phyloP scores from a whole-genome alignment of 192 early-diverging fungal species.

The Podila clonocystis region DNA sequence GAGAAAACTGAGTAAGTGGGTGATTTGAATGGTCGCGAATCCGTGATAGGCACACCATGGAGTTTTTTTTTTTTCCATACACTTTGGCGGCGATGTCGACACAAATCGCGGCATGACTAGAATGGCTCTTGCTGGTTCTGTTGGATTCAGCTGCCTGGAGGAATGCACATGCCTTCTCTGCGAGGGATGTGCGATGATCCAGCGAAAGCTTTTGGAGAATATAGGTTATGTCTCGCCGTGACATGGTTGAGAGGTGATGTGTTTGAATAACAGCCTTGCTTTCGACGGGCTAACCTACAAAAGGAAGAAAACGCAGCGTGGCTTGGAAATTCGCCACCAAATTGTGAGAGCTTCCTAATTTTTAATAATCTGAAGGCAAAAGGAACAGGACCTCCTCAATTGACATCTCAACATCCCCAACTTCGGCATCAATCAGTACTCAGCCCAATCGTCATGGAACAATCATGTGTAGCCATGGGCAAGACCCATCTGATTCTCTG shows the following conservation, averaged over 20 bases:
- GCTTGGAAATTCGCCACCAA: too few relatives aligned
- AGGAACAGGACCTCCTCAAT: not conserved
- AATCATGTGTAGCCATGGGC: slow-evolving; percentile 12
- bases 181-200: slow-evolving; percentile 42
- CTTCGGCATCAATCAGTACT: not conserved
- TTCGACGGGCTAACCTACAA: not conserved
- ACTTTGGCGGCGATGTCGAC: slow-evolving; percentile 39
- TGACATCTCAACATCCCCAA: not conserved
- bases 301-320: not conserved
- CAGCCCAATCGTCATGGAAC: not conserved
- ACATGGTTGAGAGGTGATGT: slow-evolving; percentile 10
- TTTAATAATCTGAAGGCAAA: too few relatives aligned
- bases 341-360: too few relatives aligned
- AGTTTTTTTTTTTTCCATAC: slow-evolving; percentile 7
- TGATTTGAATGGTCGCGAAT: not conserved
- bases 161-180: slow-evolving; percentile 40
- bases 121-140: slow-evolving; percentile 27
- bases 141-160: slow-evolving; percentile 38
- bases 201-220: slow-evolving; percentile 36
- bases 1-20: not conserved
- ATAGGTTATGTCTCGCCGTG: slow-evolving; percentile 30
- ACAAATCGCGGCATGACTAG: slow-evolving; percentile 47
- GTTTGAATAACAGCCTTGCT: not conserved
- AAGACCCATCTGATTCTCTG: slow-evolving; percentile 36
- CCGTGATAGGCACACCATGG: too few relatives aligned